Conservation (phyloP, 2,329 filamentous ascomycete genomes). For the Fusarium illudens region DNA sequence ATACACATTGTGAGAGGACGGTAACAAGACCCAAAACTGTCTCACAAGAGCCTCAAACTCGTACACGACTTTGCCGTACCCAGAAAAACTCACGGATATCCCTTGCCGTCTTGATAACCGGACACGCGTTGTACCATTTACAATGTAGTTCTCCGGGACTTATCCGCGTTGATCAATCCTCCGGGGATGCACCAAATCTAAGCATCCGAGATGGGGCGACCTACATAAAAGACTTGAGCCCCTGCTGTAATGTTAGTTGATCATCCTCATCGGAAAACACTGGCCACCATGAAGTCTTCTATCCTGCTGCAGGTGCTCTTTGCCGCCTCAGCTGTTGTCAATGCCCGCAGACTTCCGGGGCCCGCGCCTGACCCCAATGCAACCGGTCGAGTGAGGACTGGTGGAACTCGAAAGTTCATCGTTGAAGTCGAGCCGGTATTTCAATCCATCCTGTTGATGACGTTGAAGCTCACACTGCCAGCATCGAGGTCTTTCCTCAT, state of each 20-base stretch:
- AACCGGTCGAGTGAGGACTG: constrained; percentile 3
- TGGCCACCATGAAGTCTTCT: constrained; percentile 28
- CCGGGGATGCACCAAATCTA: constrained; percentile 27
- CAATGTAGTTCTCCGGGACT: constrained; percentile 33
- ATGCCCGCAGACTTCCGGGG: constrained; percentile 10
- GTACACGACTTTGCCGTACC: constrained; percentile 8
- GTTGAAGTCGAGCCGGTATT: constrained; percentile 40
- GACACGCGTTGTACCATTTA: constrained; percentile 21
- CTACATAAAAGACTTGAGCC: constrained; percentile 3
- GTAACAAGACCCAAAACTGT: constrained; percentile 11
- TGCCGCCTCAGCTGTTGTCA: constrained; percentile 9
- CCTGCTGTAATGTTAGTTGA: neutral
- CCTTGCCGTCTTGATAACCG: constrained; percentile 19
- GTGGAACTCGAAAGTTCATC: constrained; percentile 37
- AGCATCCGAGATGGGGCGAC: neutral
- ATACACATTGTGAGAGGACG: neutral
- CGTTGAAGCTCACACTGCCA: constrained; percentile 23
- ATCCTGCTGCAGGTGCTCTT: constrained; percentile 22
- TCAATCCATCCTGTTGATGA: neutral
- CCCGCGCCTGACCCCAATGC: neutral
- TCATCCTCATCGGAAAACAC: neutral
- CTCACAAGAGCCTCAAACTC: neutral
- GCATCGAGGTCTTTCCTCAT: constrained; percentile 17
- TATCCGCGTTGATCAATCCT: constrained; percentile 32
- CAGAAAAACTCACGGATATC: constrained; percentile 13